Conservation (phyloP, 139 green algal species). For the Chlamydomonas incerta region DNA sequence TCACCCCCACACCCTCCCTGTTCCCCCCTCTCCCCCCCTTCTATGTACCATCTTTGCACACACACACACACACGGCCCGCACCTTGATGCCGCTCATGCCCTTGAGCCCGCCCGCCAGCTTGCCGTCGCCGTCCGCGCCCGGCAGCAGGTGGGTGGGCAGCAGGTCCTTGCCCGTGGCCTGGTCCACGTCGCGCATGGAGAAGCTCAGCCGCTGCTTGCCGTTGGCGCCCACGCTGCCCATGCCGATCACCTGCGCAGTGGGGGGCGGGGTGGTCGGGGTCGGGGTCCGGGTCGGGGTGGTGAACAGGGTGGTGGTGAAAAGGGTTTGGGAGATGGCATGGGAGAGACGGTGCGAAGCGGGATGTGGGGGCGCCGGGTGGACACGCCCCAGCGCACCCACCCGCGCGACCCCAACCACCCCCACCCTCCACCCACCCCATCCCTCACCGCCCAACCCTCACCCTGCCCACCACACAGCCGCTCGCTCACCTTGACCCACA, state of each 20-base stretch:
- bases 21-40: not conserved
- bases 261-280: too few species aligned
- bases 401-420: not conserved
- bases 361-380: too few species aligned
- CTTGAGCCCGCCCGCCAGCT: conserved; percentile 58
- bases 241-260: conserved; percentile 44
- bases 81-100: conserved; percentile 89
- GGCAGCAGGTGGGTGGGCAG: conserved; percentile 62
- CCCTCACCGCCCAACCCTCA: not conserved
- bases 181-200: conserved; percentile 96
- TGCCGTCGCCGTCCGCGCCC: conserved; percentile 27
- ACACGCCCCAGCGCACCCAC: too few species aligned
- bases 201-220: conserved; percentile 79
- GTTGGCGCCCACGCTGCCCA: conserved; percentile 23
- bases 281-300: too few species aligned
- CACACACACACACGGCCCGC: not conserved
- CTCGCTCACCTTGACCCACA: conserved; percentile 94
- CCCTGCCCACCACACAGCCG: conserved; percentile 19
- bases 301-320: not conserved
- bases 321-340: not conserved
- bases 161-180: conserved; percentile 82
- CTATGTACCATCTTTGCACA: not conserved
- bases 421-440: not conserved
- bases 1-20: not conserved
- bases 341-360: not conserved